These are phyloP conservation scores for Penicillium riverlandense DNA, from an alignment of 495 filamentous ascomycete genomes.

Conservation along the genomic window DNA sequence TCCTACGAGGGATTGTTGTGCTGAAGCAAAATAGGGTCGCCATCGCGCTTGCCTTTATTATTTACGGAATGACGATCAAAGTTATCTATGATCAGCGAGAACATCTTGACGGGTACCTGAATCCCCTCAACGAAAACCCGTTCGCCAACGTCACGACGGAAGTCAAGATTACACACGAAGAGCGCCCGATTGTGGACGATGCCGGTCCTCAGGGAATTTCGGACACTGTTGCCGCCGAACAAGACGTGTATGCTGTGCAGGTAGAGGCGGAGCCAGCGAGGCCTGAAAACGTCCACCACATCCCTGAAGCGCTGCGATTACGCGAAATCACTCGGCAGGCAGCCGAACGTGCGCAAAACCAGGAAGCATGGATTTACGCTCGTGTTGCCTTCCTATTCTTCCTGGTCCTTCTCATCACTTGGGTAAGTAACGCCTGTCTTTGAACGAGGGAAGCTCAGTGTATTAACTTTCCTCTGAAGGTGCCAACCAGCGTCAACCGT, in stretches of 20 bases:
- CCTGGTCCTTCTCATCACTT: constrained; percentile 62
- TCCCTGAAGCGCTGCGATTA: background rate
- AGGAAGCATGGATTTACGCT: constrained; percentile 57
- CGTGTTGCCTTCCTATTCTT: constrained; percentile 73
- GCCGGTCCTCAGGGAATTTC: background rate
- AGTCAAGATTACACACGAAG: constrained; percentile 25
- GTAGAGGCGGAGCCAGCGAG: background rate
- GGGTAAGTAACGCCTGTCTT: constrained; percentile 34
- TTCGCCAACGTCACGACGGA: constrained; percentile 52
- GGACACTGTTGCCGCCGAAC: background rate
- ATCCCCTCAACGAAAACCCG: constrained; percentile 34
- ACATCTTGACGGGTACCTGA: constrained; percentile 28
- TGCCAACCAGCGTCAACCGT: constrained; percentile 65
- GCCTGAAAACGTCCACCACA: background rate
- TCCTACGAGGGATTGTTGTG: no score
- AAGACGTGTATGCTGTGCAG: background rate
- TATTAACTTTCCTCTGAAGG: constrained; percentile 8
- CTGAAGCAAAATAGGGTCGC: constrained; percentile 29
- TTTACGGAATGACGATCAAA: constrained; percentile 54
- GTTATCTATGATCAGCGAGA: constrained; percentile 48
- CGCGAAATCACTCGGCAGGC: background rate
- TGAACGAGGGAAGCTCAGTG: background rate
- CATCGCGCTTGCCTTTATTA: constrained; percentile 53
- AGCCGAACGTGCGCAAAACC: background rate
- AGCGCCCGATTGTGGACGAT: constrained; percentile 8